Conservation (phyloP, 257 asterid genomes). For the Jasminum sambac region DNA sequence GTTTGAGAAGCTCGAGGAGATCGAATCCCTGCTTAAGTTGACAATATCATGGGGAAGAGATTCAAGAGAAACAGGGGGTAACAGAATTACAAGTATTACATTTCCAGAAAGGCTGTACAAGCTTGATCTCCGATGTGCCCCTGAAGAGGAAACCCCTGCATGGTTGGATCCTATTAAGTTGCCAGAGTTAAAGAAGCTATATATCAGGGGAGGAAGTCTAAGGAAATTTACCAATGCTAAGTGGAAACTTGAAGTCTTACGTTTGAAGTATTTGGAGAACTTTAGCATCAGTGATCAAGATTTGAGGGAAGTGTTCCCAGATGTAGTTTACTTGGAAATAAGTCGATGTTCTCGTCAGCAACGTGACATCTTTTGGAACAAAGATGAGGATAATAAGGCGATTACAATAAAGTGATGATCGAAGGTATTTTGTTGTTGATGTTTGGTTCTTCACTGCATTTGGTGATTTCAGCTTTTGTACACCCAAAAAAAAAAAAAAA, state of each 20-base stretch:
- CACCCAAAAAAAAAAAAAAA: too few species aligned
- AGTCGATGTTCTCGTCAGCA: too few species aligned
- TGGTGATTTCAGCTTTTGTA: too few species aligned
- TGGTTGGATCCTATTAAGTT: neutral
- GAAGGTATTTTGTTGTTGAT: too few species aligned
- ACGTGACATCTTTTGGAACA: too few species aligned
- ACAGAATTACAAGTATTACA: neutral
- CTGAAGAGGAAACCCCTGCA: neutral
- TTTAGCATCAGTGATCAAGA: too few species aligned
- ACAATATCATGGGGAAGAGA: neutral
- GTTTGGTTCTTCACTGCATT: too few species aligned
- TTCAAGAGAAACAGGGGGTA: neutral
- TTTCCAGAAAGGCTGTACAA: neutral
- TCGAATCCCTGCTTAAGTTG: neutral
- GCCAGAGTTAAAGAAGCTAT: neutral
- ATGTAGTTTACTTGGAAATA: too few species aligned
- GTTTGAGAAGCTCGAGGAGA: neutral
- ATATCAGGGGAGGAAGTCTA: neutral
- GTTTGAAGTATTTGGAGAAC: neutral
- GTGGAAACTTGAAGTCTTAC: neutral
- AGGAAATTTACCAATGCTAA: neutral
- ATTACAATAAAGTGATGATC: too few species aligned
- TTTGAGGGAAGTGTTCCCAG: too few species aligned
- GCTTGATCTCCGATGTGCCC: constrained; percentile 2
- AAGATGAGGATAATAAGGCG: too few species aligned